Conservation (phyloP, 441 rosid species). For the Jatropha multifida region DNA sequence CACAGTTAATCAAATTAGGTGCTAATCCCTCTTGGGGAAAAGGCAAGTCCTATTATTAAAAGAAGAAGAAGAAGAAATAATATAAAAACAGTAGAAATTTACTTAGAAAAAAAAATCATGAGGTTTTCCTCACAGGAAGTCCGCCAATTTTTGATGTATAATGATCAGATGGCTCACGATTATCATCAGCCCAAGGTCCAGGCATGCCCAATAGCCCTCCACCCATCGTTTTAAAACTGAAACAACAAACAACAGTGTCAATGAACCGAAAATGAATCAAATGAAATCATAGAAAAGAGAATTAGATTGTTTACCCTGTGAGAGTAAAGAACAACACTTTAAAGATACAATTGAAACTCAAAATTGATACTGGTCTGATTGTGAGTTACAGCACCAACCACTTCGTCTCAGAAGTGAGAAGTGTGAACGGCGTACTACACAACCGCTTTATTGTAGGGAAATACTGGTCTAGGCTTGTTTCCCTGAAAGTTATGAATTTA, state of each 20-base stretch:
- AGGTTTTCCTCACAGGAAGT: constrained; percentile 52
- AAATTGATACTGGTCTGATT: too few relatives aligned
- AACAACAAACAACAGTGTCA: neutral
- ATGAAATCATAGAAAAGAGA: neutral
- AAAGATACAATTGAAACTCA: too few relatives aligned
- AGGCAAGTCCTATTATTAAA: constrained; percentile 70
- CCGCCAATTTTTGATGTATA: constrained; percentile 84
- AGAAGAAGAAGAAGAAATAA: neutral
- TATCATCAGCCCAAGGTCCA: constrained; percentile 76
- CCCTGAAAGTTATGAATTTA: too few relatives aligned
- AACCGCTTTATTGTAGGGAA: too few relatives aligned
- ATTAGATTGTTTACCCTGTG: too few relatives aligned
- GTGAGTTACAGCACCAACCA: too few relatives aligned
- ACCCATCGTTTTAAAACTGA: neutral
- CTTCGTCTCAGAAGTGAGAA: too few relatives aligned
- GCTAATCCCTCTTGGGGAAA: constrained; percentile 38
- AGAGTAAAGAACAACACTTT: too few relatives aligned
- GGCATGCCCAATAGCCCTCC: constrained; percentile 63
- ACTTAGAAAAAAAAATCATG: neutral
- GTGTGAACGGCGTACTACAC: too few relatives aligned
- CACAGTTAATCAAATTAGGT: constrained; percentile 43
- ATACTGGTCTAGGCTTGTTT: too few relatives aligned
- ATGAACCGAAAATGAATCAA: neutral
- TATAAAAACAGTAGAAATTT: neutral
- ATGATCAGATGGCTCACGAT: constrained; percentile 68